phyloP scores from a whole-genome alignment of 257 asterid species.

The Lycium ferocissimum region DNA sequence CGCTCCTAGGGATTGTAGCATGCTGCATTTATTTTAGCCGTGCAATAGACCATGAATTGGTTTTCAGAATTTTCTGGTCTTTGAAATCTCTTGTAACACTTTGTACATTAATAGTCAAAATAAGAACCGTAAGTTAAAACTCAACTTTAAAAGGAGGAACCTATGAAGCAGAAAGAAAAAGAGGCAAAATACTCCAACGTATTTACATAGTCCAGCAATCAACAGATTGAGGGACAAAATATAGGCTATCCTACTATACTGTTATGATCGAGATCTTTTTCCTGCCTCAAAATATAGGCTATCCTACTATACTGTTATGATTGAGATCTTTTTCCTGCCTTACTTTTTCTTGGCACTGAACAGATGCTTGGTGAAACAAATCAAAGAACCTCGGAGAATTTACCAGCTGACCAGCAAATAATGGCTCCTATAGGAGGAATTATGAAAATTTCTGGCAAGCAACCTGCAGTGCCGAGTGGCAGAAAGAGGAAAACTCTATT shows the following conservation, averaged over 20 bases:
- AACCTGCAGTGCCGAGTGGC: not conserved
- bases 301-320: not conserved
- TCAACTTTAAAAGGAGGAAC: not conserved
- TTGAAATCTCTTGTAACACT: not conserved
- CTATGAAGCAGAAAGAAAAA: not conserved
- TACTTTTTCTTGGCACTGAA: not conserved
- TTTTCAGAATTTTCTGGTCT: not conserved
- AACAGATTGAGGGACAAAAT: not conserved
- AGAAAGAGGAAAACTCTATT: not conserved
- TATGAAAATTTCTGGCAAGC: no score
- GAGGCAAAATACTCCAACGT: not conserved
- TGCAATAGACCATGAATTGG: not conserved
- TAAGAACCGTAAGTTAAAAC: not conserved
- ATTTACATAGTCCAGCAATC: not conserved
- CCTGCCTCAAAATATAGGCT: not conserved
- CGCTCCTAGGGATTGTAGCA: not conserved
- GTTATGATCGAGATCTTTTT: not conserved
- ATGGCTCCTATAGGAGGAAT: not conserved
- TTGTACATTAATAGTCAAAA: conserved; percentile 24
- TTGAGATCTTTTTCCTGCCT: not conserved
- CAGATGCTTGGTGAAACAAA: not conserved
- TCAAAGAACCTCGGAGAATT: not conserved
- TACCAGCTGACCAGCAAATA: not conserved
- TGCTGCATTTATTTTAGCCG: no score
- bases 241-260: not conserved